Percentiles rank a stretch among this genome's conserved stretches.
phyloP scores from a whole-genome alignment of 2,329 filamentous ascomycete species.

The Nigrospora sphaerica region DNA sequence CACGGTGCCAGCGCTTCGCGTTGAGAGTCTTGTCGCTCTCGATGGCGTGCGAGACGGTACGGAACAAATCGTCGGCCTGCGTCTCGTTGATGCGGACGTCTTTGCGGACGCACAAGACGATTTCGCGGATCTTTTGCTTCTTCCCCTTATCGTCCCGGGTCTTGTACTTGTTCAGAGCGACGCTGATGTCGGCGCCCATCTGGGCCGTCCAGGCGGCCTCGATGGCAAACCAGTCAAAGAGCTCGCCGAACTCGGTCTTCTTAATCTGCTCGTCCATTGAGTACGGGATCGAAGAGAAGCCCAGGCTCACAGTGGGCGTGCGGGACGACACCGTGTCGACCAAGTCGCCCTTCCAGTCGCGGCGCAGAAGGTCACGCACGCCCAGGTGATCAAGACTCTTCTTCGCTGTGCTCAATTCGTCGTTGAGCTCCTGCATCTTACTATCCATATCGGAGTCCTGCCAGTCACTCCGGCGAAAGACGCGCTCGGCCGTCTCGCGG shows the following conservation, averaged over 20 bases:
- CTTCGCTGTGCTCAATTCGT: constrained; percentile 30
- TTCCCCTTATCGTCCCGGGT: constrained; percentile 24
- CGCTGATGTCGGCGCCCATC: constrained; percentile 33
- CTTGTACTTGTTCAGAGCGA: constrained; percentile 39
- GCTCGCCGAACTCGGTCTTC: constrained; percentile 36
- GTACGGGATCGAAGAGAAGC: constrained; percentile 37
- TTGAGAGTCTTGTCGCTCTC: constrained; percentile 16
- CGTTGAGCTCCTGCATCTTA: constrained; percentile 32
- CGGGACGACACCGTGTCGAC: constrained; percentile 37
- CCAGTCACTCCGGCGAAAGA: constrained; percentile 35
- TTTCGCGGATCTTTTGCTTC: constrained; percentile 38
- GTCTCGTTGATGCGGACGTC: constrained; percentile 34
- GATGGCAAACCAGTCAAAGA: constrained; percentile 40
- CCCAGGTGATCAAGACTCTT: constrained; percentile 31
- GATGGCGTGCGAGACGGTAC: constrained; percentile 29
- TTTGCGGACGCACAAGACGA: constrained; percentile 34
- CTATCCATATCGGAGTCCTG: constrained; percentile 25
- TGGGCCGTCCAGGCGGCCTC: constrained; percentile 40
- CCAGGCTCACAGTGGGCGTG: constrained; percentile 36
- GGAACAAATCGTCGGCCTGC: constrained; percentile 34
- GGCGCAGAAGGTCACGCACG: constrained; percentile 34
- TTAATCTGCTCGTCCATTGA: constrained; percentile 36
- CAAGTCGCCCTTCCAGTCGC: constrained; percentile 40
- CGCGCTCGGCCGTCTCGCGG: constrained; percentile 25
- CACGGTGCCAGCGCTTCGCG: neutral